phyloP scores from a whole-genome alignment of 2,329 filamentous ascomycete species.

The Claviceps paspali region DNA sequence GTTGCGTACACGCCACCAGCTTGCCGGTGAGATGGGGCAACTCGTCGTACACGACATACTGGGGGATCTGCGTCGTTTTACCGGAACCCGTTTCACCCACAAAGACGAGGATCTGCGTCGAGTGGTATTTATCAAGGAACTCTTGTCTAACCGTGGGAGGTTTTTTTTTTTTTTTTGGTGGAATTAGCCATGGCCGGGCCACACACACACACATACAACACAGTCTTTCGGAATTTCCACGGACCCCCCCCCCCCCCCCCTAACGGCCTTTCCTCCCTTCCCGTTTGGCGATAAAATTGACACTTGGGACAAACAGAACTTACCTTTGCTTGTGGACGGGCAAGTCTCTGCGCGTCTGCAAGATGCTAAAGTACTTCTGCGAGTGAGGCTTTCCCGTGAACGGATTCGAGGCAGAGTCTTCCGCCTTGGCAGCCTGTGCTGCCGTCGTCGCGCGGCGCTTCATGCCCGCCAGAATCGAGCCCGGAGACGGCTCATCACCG shows the following conservation, averaged over 20 bases:
- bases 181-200: not conserved
- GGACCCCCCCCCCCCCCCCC: too few species aligned
- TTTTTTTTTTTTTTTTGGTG: too few species aligned
- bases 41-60: conserved; percentile 96
- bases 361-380: conserved; percentile 75
- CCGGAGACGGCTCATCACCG: conserved; percentile 12
- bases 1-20: conserved; percentile 93
- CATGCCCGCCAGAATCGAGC: conserved; percentile 47
- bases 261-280: too few species aligned
- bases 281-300: too few species aligned
- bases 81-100: conserved; percentile 98
- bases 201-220: too few species aligned
- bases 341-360: conserved; percentile 68
- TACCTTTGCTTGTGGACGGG: conserved; percentile 85
- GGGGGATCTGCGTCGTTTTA: conserved; percentile 97
- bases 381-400: conserved; percentile 71
- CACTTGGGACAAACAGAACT: conserved; percentile 11
- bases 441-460: conserved; percentile 70
- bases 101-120: conserved; percentile 90
- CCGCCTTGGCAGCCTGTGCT: conserved; percentile 53
- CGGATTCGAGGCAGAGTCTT: conserved; percentile 70
- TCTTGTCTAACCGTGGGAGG: too few species aligned
- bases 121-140: conserved; percentile 85
- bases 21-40: conserved; percentile 74
- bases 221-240: not conserved